phyloP scores from a whole-genome alignment of 2,329 filamentous ascomycete species.

The Trematosphaeria pertusa region DNA sequence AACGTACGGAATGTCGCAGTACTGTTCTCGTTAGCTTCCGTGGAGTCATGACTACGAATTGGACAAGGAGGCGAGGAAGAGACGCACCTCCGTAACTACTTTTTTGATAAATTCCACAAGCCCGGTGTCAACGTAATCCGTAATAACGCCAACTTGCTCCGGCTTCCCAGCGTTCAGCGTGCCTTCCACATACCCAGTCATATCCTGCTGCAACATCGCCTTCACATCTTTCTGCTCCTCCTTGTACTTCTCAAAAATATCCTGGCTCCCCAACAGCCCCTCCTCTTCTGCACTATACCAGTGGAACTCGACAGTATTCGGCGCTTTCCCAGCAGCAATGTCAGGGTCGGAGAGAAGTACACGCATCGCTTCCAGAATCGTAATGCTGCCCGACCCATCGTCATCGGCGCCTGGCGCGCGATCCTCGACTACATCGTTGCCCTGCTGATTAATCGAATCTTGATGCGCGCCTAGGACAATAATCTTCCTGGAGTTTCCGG shows the following conservation, averaged over 20 bases:
- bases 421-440: slow-evolving; percentile 56
- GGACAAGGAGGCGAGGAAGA: background rate
- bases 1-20: slow-evolving; percentile 84
- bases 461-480: slow-evolving; percentile 89
- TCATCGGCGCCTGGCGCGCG: slow-evolving; percentile 91
- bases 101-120: slow-evolving; percentile 89
- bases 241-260: slow-evolving; percentile 82
- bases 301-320: slow-evolving; percentile 93
- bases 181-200: slow-evolving; percentile 80
- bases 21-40: slow-evolving; percentile 54
- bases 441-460: slow-evolving; percentile 79
- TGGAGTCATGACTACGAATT: background rate
- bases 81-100: slow-evolving; percentile 66
- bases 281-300: slow-evolving; percentile 85
- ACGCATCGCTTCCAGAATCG: slow-evolving; percentile 87
- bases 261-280: slow-evolving; percentile 84
- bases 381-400: slow-evolving; percentile 88
- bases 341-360: slow-evolving; percentile 74
- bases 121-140: slow-evolving; percentile 81
- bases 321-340: slow-evolving; percentile 71
- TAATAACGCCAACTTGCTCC: slow-evolving; percentile 89
- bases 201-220: slow-evolving; percentile 97
- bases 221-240: slow-evolving; percentile 77
- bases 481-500: slow-evolving; percentile 80
- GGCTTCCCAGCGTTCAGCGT: slow-evolving; percentile 79